Evolutionary conservation across 306 rosid species (phyloP), one percentile per base, ranked within the genome.

Genomic region (Corylus avellana): DNA sequence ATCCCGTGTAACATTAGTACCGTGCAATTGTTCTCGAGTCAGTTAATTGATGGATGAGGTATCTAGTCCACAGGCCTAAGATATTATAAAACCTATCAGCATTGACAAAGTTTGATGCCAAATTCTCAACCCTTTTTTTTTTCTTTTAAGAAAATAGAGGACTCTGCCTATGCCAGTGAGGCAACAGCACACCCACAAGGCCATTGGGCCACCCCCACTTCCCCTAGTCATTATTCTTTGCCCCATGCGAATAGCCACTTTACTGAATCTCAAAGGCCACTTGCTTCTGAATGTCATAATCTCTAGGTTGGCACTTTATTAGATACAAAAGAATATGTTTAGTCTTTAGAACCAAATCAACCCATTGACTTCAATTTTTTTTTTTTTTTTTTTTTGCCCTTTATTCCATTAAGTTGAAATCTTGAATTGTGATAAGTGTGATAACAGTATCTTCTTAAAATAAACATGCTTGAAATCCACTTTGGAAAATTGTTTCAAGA

Each of bases 141-240:
- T 11, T 66, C 46, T 42, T 49, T 84, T 54, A 49, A 74, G 76
- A 73, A 81, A 73, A 76, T 27, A 32, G 75, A 81, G n/a, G 57
- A 14, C 61, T 56, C 27, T 18, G 58, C 20, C 49, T 20, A 16
- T 35, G 76, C 68, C 82, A 17, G 79, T 81, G 17, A 77, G 64
- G 67, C 79, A 68, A 72, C 75, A 78, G 82, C 87, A 82, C 59
- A 29, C 57, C 75, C 53, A 63, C 49, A 75, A 67, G 56, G 64
- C 53, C 27, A 46, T 59, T 58, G 64, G 12, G 79, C 54, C 82
- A 74, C 56, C 75, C 58, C 75, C 72, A 78, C 81, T 75, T 56
- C 4, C 42, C 53, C 85, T 86, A 80, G 83, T 79, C 27, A 82
- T 89, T 79, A 76, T 70, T 75, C 69, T 70, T 84, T 78, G 48